These are phyloP conservation scores for Picocystis salinarum DNA, from an alignment of 139 green algal genomes.

Conservation along the genomic window DNA sequence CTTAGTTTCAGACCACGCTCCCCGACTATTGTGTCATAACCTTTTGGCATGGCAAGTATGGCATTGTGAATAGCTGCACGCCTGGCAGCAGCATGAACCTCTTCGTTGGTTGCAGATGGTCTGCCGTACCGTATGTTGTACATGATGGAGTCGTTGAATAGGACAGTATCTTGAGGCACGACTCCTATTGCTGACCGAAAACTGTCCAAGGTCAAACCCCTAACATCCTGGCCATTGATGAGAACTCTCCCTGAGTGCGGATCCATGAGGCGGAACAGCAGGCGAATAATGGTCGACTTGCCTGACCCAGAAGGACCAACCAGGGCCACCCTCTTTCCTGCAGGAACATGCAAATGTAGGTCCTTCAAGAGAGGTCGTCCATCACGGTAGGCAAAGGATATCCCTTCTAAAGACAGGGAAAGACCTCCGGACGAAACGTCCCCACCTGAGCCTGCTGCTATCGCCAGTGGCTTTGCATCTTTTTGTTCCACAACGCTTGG, in stretches of 20 bases:
- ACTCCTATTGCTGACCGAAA: conserved; percentile 22
- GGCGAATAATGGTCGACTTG: conserved; percentile 46
- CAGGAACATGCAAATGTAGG: conserved; percentile 43
- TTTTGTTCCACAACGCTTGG: conserved; percentile 1
- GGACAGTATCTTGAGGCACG: conserved; percentile 62
- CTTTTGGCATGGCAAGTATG: conserved; percentile 69
- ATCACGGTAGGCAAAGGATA: neutral
- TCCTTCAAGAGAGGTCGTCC: conserved; percentile 17
- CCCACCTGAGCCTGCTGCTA: neutral
- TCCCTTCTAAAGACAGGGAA: too few relatives aligned
- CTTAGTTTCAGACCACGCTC: conserved; percentile 82
- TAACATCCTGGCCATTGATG: conserved; percentile 16
- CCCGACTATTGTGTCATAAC: conserved; percentile 77
- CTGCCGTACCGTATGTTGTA: conserved; percentile 74
- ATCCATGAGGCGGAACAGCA: too few relatives aligned
- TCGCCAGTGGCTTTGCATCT: conserved; percentile 1
- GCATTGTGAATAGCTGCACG: conserved; percentile 45
- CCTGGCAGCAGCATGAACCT: conserved; percentile 1
- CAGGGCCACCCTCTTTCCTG: conserved; percentile 64
- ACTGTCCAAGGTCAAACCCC: conserved; percentile 7
- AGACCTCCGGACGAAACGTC: too few relatives aligned
- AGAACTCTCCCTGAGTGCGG: conserved; percentile 46
- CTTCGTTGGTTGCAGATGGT: conserved; percentile 12
- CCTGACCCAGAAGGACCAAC: conserved; percentile 72
- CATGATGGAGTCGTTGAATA: conserved; percentile 91